Percentiles rank a stretch among this genome's conserved stretches.
These are phyloP conservation scores for Fusarium bactridioides DNA, from an alignment of 2,329 filamentous ascomycete species.

Conservation along the genomic window DNA sequence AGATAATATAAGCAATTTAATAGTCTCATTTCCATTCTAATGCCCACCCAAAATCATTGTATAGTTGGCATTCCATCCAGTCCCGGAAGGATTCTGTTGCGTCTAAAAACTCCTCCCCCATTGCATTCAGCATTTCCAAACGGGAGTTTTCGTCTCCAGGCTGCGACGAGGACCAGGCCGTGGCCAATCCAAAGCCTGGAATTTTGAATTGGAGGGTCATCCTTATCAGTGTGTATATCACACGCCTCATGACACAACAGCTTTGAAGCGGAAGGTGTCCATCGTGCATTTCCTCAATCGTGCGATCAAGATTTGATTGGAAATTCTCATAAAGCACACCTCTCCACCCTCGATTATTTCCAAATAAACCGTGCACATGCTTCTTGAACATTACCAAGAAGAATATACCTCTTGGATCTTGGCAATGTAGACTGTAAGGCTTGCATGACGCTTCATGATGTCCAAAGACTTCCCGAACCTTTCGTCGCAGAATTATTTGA, in stretches of 20 bases:
- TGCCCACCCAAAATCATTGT: fast-evolving
- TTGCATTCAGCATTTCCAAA: neutral
- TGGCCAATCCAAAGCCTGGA: neutral
- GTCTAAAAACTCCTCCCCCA: neutral
- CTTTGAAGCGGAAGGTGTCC: fast-evolving
- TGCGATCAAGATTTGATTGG: neutral
- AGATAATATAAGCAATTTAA: fast-evolving
- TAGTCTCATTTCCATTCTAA: neutral
- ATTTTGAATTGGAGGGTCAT: fast-evolving
- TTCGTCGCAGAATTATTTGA: neutral
- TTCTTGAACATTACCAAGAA: neutral
- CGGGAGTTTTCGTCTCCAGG: fast-evolving
- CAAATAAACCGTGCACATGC: fast-evolving
- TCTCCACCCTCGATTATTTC: fast-evolving
- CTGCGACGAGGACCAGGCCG: fast-evolving
- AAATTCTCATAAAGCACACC: neutral
- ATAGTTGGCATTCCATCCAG: neutral
- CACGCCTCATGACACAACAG: neutral
- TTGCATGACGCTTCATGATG: neutral
- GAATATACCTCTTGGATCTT: neutral
- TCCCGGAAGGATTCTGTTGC: fast-evolving
- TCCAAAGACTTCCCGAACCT: neutral
- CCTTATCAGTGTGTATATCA: fast-evolving
- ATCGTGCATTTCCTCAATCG: neutral
- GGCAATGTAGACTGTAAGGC: neutral